Evolutionary conservation across 2,329 filamentous ascomycete species (phyloP).

Genomic region (Pseudopyricularia javanii): DNA sequence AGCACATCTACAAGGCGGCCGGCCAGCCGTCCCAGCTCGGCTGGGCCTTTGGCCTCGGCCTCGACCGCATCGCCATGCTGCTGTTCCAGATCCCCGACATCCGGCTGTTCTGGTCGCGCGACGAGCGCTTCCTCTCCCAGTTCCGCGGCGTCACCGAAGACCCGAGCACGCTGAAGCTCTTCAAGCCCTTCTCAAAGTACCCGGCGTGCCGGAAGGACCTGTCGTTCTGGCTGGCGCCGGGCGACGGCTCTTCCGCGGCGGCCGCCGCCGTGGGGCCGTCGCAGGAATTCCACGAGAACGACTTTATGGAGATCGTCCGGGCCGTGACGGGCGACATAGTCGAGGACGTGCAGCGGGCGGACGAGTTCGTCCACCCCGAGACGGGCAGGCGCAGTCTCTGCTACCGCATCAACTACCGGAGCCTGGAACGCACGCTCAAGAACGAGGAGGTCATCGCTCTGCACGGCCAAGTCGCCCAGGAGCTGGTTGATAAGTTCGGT

Average conservation of each 20-base stretch:
- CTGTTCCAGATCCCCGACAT: constrained; percentile 95
- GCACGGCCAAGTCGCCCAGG: constrained; percentile 54
- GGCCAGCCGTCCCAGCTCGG: constrained; percentile 64
- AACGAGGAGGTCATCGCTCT: constrained; percentile 68
- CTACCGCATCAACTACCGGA: constrained; percentile 89
- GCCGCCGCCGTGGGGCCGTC: constrained; percentile 30
- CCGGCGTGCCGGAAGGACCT: constrained; percentile 86
- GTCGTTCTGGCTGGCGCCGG: constrained; percentile 72
- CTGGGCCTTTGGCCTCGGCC: constrained; percentile 91
- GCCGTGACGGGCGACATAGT: constrained; percentile 70
- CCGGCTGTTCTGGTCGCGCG: constrained; percentile 85
- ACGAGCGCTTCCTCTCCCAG: constrained; percentile 75
- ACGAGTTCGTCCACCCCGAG: constrained; percentile 82
- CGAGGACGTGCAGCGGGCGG: constrained; percentile 75
- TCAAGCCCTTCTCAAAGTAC: constrained; percentile 82
- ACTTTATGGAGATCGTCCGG: constrained; percentile 91
- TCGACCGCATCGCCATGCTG: constrained; percentile 95
- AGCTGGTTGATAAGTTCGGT: constrained; percentile 58
- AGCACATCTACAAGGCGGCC: constrained; percentile 67
- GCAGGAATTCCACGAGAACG: constrained; percentile 74
- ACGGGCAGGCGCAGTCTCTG: constrained; percentile 74
- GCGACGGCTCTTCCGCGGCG: constrained; percentile 27
- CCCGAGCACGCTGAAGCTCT: constrained; percentile 42
- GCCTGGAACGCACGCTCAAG: constrained; percentile 79
- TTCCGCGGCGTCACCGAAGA: constrained; percentile 53